These are phyloP conservation scores for Penstemon barbatus DNA, from an alignment of 257 asterid species.

Conservation along the genomic window DNA sequence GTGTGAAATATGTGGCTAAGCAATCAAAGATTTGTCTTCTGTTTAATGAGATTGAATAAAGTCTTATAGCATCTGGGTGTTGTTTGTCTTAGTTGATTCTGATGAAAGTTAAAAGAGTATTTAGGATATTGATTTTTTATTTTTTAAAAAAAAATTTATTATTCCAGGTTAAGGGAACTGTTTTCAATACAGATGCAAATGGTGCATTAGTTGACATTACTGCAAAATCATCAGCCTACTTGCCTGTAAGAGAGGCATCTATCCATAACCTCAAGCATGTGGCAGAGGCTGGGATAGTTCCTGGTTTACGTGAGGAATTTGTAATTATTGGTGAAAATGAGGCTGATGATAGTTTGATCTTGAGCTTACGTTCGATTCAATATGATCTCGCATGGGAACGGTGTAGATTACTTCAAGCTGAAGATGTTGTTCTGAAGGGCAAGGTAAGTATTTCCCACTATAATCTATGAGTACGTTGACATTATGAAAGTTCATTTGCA, in stretches of 20 bases:
- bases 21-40: neutral
- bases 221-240: constrained; percentile 90
- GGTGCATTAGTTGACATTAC: constrained; percentile 95
- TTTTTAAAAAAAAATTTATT: neutral
- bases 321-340: constrained; percentile 69
- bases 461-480: constrained; percentile 4
- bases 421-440: constrained; percentile 93
- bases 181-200: constrained; percentile 61
- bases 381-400: constrained; percentile 97
- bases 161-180: constrained; percentile 81
- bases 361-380: constrained; percentile 83
- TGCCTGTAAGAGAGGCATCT: constrained; percentile 82
- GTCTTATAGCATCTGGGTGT: neutral
- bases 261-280: constrained; percentile 67
- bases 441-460: constrained; percentile 49
- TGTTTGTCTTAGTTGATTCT: constrained; percentile 10
- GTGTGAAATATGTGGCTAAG: neutral
- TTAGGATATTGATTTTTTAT: neutral
- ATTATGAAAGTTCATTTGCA: constrained; percentile 7
- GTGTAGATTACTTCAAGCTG: constrained; percentile 94
- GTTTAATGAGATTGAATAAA: neutral
- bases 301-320: constrained; percentile 86
- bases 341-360: constrained; percentile 82
- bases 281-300: constrained; percentile 83
- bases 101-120: neutral